Conservation (phyloP, 139 green algal genomes). For the Klebsormidium nitens region DNA sequence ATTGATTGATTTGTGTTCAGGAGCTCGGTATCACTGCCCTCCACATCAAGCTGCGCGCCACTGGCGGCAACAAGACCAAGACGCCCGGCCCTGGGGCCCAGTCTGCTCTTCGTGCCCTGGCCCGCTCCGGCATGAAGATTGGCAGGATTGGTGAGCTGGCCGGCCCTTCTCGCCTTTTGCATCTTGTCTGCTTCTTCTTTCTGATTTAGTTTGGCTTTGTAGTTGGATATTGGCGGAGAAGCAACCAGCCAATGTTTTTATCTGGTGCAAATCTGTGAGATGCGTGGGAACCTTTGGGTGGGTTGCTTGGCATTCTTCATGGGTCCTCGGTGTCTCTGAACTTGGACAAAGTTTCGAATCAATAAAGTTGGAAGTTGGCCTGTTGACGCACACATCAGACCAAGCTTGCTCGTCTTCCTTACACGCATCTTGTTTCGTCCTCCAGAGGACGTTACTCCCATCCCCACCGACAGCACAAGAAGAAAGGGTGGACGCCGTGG, state of each 20-base stretch:
- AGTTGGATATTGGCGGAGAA: background rate
- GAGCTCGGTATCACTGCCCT: constrained; percentile 96
- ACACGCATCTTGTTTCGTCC: constrained; percentile 9
- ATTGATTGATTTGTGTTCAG: too few species aligned
- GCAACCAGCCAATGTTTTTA: too few species aligned
- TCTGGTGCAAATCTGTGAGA: too few species aligned
- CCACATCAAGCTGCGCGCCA: constrained; percentile 99
- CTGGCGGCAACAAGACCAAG: constrained; percentile 99
- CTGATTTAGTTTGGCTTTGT: background rate
- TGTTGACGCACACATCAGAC: too few species aligned
- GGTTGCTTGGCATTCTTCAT: too few species aligned
- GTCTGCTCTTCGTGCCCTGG: constrained; percentile 92
- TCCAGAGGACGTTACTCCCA: constrained; percentile 97
- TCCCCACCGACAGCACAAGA: constrained; percentile 92
- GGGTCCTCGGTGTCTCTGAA: too few species aligned
- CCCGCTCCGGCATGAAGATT: constrained; percentile 98
- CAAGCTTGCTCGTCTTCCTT: too few species aligned
- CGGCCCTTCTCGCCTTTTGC: too few species aligned
- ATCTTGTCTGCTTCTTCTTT: background rate
- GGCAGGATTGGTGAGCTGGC: constrained; percentile 71
- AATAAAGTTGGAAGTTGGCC: too few species aligned
- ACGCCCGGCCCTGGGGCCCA: constrained; percentile 95
- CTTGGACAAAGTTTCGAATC: too few species aligned
- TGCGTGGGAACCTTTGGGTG: too few species aligned
- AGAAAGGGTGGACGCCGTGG: constrained; percentile 95